Base-by-base conservation (phyloP, 2,329 filamentous ascomycete genomes). In the Fusarium acutatum region DNA sequence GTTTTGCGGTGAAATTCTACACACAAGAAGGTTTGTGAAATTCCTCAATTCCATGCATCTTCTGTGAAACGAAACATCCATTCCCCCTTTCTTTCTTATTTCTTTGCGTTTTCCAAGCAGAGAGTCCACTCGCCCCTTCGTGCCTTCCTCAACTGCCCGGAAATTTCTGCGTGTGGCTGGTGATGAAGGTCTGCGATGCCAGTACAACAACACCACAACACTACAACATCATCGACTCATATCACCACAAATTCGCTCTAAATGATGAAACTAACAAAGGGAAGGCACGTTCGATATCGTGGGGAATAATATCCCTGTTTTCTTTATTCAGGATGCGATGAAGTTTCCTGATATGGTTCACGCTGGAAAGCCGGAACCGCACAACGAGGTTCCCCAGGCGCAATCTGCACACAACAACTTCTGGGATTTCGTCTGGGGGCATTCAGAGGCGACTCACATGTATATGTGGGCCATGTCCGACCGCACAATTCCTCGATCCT, bases 381-480 rank as follows among this genome's bases (percentile, higher is more conserved):
- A 93, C 75, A 91, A 87, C 59, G 92, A 93, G 75, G 86, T 93
- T 0, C 92, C 93, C 0, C 92, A 94, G 79, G 93, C 88, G 0
- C 92, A 94, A 77, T 84, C 87, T 1, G 92, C 91, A 0, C 92
- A 94, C 79, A 92, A 93, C 81, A 93, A 93, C 77, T 94, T 93
- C 77, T 94, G 92, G 92, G 92, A 95, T 77, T 94, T 94, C 75
- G 85, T 88, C 44, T 91, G 85, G 71, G 75, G 77, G 59, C 81
- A 94, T 76, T 84, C 89, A 0, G 92, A 96, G 79, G 88, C 92
- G 0, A 94, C 92, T 0, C 92, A 95, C 80, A 94, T 94, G 91
- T 92, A 89, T 75, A 90, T 93, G 86, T 95, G 93, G 93, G 84
- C 90, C 35, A 93, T 94, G 91, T 92, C 89, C 14, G 93, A 95